Evolutionary conservation across 495 filamentous ascomycete genomes (phyloP).

Genomic region (Tuber magnatum): DNA sequence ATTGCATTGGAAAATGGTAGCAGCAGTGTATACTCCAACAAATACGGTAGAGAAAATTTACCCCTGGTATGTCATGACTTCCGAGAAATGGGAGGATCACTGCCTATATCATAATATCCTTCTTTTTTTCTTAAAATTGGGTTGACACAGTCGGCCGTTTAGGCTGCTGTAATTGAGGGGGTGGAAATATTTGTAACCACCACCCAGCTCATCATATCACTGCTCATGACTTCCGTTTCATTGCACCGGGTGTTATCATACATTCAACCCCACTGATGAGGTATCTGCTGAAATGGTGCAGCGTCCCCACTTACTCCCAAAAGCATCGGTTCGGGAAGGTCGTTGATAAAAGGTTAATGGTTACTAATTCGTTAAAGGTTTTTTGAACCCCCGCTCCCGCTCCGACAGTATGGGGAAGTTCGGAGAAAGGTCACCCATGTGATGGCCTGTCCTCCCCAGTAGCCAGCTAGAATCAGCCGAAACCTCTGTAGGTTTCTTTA

Average conservation of each 20-base stretch:
- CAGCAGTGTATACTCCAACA: background rate
- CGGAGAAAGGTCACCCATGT: background rate
- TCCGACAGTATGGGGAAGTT: background rate
- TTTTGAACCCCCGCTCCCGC: background rate
- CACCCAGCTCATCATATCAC: background rate
- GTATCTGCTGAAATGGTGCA: background rate
- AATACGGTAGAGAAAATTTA: background rate
- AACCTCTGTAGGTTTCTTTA: background rate
- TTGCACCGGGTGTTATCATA: background rate
- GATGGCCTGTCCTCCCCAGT: background rate
- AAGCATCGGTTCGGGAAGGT: background rate
- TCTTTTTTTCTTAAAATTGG: background rate
- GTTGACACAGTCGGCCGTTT: background rate
- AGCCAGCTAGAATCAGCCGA: background rate
- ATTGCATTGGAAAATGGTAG: background rate
- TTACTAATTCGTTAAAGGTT: background rate
- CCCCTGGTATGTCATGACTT: background rate
- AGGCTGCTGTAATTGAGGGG: background rate
- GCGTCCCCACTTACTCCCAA: background rate
- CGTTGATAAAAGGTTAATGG: background rate
- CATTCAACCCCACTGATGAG: background rate
- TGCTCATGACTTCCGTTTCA: background rate
- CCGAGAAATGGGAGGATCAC: background rate
- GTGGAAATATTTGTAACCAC: background rate
- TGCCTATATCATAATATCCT: background rate